Percentiles rank a stretch among this genome's conserved stretches.
Conservation (phyloP, 352 stramenopile genomes). For the Globisporangium parvum region DNA sequence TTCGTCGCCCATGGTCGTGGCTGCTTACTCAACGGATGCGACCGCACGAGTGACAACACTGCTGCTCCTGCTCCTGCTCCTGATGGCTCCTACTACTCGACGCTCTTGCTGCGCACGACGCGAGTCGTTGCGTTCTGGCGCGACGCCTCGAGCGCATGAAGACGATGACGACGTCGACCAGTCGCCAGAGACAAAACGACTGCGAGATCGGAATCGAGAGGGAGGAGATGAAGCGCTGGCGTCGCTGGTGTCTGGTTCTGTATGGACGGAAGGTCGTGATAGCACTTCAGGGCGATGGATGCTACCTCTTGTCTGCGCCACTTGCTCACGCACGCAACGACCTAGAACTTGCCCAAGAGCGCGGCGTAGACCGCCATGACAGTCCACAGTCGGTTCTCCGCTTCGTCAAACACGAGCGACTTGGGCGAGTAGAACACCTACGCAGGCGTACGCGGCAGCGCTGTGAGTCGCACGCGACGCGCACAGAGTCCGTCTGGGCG, state of each 20-base stretch:
- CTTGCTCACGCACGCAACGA: neutral
- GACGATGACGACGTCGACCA: too few species aligned
- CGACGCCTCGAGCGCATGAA: too few species aligned
- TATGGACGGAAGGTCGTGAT: too few species aligned
- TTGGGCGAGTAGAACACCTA: slow-evolving; percentile 93
- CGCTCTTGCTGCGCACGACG: too few species aligned
- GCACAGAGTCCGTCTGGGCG: neutral
- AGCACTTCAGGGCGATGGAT: too few species aligned
- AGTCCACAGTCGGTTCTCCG: slow-evolving; percentile 98
- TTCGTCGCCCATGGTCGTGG: slow-evolving; percentile 40
- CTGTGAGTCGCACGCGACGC: neutral
- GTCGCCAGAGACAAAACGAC: too few species aligned
- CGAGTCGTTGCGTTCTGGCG: too few species aligned
- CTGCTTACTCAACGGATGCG: neutral
- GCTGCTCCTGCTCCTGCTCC: neutral
- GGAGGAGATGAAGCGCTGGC: too few species aligned
- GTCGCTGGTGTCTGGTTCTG: too few species aligned
- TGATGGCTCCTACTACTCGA: too few species aligned
- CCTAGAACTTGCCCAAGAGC: slow-evolving; percentile 52
- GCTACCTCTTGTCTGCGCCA: too few species aligned
- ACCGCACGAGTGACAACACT: neutral
- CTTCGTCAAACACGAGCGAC: slow-evolving; percentile 96
- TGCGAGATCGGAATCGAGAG: too few species aligned
- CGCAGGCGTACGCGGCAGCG: neutral
- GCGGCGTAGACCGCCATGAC: slow-evolving; percentile 95